Evolutionary conservation across 306 rosid species (phyloP).

Genomic region (Phaseolus lunatus): DNA sequence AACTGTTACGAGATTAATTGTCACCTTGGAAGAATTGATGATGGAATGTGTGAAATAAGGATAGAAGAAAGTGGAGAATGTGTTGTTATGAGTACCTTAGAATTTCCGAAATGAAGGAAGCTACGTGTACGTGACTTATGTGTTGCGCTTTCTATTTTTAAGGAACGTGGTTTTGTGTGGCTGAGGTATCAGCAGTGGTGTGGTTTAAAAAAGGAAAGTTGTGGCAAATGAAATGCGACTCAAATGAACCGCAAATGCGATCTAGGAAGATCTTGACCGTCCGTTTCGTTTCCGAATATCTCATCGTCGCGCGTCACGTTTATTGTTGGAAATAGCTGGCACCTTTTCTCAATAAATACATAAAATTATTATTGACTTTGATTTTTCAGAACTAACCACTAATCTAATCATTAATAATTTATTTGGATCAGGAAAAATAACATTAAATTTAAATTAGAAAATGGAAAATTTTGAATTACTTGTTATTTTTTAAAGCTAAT

Average conservation of each 20-base stretch:
- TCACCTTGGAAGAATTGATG: conserved; percentile 9
- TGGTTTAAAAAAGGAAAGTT: conserved; percentile 58
- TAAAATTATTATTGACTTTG: neutral
- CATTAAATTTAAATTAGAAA: neutral
- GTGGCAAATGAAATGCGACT: conserved; percentile 64
- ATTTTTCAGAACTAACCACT: neutral
- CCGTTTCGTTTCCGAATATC: conserved; percentile 27
- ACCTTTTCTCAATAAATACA: conserved; percentile 26
- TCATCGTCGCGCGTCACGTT: conserved; percentile 53
- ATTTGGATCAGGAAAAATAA: neutral
- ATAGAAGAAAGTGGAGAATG: conserved; percentile 39
- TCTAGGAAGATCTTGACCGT: conserved; percentile 58
- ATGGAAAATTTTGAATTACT: neutral
- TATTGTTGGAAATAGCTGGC: conserved; percentile 74
- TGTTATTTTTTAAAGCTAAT: neutral
- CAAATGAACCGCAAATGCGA: conserved; percentile 67
- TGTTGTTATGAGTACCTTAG: conserved; percentile 54
- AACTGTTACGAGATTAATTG: neutral
- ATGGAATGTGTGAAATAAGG: conserved; percentile 26
- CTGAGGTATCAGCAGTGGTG: conserved; percentile 57
- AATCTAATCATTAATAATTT: neutral
- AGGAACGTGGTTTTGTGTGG: conserved; percentile 47
- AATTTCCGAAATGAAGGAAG: conserved; percentile 44
- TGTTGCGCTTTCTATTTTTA: conserved; percentile 37
- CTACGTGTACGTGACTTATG: conserved; percentile 22